Evolutionary conservation across 805 yeast genomes (phyloP).

Genomic region (Candida maris): DNA sequence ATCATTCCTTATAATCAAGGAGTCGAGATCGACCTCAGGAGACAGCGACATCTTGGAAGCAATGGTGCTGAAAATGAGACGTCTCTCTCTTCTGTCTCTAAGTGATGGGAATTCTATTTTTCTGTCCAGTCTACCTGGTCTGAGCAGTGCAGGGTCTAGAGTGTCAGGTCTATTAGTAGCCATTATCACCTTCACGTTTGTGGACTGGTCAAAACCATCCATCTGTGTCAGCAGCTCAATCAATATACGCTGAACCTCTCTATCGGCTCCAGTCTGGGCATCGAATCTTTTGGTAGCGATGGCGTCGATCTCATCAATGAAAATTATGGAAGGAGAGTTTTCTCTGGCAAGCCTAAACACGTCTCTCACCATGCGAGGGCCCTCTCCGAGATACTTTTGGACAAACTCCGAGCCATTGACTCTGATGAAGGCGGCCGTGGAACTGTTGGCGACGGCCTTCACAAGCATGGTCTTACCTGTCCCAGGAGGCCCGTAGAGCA

Average conservation of each 20-base stretch:
- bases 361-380: constrained; percentile 99
- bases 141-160: constrained; percentile 93
- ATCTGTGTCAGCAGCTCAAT: constrained; percentile 94
- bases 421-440: constrained; percentile 93
- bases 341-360: constrained; percentile 96
- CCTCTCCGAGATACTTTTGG: constrained; percentile 97
- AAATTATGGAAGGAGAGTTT: constrained; percentile 93
- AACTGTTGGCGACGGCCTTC: constrained; percentile 95
- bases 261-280: constrained; percentile 99
- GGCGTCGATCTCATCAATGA: constrained; percentile 98
- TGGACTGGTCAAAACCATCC: constrained; percentile 98
- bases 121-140: constrained; percentile 98
- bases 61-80: constrained; percentile 91
- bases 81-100: constrained; percentile 96
- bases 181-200: constrained; percentile 97
- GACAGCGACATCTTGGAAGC: constrained; percentile 98
- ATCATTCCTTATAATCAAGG: constrained; percentile 91
- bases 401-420: constrained; percentile 98
- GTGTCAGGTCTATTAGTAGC: constrained; percentile 99
- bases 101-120: constrained; percentile 96
- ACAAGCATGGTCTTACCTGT: constrained; percentile 99
- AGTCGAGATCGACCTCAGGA: constrained; percentile 95
- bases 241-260: constrained; percentile 97
- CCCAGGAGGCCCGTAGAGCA: constrained; percentile 99
- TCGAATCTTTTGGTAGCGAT: constrained; percentile 98